A percentile compares a stretch with the other conserved stretches of the same genome.
Evolutionary conservation across 129 eudicot genomes (phyloP).

Genomic region (Silybum marianum): DNA sequence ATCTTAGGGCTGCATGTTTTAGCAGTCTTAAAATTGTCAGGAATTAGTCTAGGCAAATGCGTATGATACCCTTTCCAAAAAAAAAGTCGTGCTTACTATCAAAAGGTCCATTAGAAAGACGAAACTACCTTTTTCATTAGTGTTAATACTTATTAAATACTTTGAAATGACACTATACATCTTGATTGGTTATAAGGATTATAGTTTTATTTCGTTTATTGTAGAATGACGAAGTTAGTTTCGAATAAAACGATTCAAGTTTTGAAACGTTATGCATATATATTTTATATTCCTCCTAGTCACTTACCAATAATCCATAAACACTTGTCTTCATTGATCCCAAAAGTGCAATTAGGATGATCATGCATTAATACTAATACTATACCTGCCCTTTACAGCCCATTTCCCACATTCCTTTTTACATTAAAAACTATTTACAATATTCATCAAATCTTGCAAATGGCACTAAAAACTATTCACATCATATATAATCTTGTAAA

Average conservation of each 20-base stretch:
- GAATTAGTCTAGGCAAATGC: too few relatives aligned
- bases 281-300: neutral
- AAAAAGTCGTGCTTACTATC: neutral
- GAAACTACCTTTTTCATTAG: neutral
- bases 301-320: constrained; percentile 13
- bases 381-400: constrained; percentile 11
- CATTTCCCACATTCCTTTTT: constrained; percentile 19
- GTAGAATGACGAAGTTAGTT: neutral
- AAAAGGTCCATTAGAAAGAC: neutral
- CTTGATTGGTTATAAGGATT: neutral
- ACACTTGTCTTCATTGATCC: neutral
- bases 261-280: neutral
- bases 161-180: neutral
- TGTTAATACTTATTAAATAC: neutral
- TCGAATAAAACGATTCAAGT: neutral
- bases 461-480: neutral
- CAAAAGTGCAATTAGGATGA: constrained; percentile 15
- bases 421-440: neutral
- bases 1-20: too few relatives aligned
- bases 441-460: neutral
- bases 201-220: neutral
- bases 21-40: too few relatives aligned
- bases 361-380: constrained; percentile 1
- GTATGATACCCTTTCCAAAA: too few relatives aligned
- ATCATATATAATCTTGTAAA: neutral